A percentile compares a stretch with the other conserved stretches of the same genome.
Conservation (phyloP, 2,329 filamentous ascomycete species). For the Magnaporthales sp. region DNA sequence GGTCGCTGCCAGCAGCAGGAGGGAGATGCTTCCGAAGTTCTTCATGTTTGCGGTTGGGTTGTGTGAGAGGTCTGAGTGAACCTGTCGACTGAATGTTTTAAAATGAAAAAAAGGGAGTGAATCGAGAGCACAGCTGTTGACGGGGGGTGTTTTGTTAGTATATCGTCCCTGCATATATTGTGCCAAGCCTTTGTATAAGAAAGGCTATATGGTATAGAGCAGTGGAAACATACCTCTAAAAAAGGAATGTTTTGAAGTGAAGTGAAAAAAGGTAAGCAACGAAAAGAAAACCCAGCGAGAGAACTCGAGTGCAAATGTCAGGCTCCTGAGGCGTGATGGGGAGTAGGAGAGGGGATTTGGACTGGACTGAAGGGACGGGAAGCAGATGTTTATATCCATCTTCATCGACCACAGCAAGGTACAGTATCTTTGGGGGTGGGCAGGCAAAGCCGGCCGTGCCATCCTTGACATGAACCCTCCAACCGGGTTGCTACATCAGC, state of each 20-base stretch:
- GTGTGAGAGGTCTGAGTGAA: background rate
- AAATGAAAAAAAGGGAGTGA: background rate
- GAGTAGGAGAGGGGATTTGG: background rate
- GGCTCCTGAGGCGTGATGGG: background rate
- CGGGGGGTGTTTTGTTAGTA: background rate
- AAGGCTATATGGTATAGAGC: background rate
- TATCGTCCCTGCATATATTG: background rate
- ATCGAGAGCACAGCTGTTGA: background rate
- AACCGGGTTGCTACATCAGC: background rate
- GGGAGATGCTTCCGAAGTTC: constrained; percentile 9
- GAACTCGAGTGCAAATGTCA: background rate
- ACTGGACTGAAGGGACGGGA: background rate
- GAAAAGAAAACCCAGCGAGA: background rate
- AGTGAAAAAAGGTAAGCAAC: background rate
- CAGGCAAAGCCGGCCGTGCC: background rate
- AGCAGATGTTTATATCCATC: background rate
- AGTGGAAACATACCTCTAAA: background rate
- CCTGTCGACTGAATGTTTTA: background rate
- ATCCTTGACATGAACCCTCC: background rate
- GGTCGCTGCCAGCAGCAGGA: constrained; percentile 8
- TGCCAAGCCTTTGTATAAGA: background rate
- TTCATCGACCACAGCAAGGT: background rate
- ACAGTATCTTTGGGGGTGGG: background rate
- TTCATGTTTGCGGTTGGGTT: constrained; percentile 8
- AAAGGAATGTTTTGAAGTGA: background rate